Evolutionary conservation across 2,329 filamentous ascomycete species (phyloP), one percentile per base, ranked within the genome.

Genomic region (Arthrinium phaeospermum): DNA sequence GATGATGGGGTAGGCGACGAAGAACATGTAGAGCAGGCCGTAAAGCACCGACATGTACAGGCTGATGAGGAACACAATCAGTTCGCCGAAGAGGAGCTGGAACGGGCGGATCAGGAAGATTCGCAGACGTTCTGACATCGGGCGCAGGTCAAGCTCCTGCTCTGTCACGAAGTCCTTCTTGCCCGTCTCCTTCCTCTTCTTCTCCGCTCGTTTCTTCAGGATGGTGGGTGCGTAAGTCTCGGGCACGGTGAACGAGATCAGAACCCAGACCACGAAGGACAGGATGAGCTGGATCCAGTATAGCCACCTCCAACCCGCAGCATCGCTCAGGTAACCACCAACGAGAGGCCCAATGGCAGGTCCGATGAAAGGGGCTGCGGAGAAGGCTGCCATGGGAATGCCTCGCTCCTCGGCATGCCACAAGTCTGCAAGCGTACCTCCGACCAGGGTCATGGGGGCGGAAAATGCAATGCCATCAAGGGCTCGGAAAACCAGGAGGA

Each of bases 231-330:
- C 91, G 80, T 96, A 97, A 0, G 95, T 98, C 82, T 97, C 95
- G 1, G 94, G 94, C 0, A 97, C 92, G n/a, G 94, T 96, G 82
- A 97, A 95, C 44, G 91, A 92, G 81, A 96, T 95, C 73, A 96
- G 80, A 24, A 92, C 73, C 90, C 92, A 96, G 76, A 92, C 89
- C 68, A 91, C 79, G 19, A 86, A 91, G 37, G 92, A 86, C 16
- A 96, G 80, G 78, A 97, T 97, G 14, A 96, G 85, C 79, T 96
- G 94, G 76, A 97, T 89, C 92, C 93, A 96, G 84, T 96, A 96
- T 0, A 96, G 85, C 93, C 93, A 96, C 75, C 94, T 85, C 94
- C 94, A 96, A 49, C 92, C 92, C 0, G 86, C 83, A 0, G 88
- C 89, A 76, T 95, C 92, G 10, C 88, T 87, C 1, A 96, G 85